Conservation (phyloP, 1,139 yeast genomes). For the Pneumocystis jirovecii region DNA sequence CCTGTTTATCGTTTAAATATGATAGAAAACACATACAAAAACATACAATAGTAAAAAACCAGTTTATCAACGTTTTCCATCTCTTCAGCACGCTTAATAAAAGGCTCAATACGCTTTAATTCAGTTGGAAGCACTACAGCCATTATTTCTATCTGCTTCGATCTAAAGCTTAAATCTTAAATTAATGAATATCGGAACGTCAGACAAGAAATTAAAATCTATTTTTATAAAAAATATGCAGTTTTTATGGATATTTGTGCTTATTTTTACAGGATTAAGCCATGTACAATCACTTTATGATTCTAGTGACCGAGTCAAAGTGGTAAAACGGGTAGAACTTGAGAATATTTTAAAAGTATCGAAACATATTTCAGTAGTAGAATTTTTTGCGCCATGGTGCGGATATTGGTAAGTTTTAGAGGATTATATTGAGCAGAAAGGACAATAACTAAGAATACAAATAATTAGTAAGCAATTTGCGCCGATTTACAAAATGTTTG, state of each 20-base stretch:
- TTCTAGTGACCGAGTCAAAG: not conserved
- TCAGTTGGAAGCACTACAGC: constrained; percentile 15
- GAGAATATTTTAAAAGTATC: constrained; percentile 50
- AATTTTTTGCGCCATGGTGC: constrained; percentile 98
- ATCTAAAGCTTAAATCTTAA: not conserved
- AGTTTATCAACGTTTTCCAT: constrained; percentile 36
- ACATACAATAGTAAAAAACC: constrained; percentile 37
- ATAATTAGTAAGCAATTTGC: constrained; percentile 65
- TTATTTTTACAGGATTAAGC: not conserved
- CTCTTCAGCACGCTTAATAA: constrained; percentile 38
- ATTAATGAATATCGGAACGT: not conserved
- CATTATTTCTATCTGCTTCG: not conserved
- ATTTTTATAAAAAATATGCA: not conserved
- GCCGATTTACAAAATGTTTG: constrained; percentile 78
- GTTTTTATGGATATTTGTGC: not conserved
- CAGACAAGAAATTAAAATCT: not conserved
- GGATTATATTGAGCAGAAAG: not conserved
- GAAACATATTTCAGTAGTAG: constrained; percentile 71
- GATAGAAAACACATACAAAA: constrained; percentile 17
- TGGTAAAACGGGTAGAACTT: constrained; percentile 38
- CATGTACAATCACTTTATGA: not conserved
- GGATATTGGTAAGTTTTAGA: constrained; percentile 43
- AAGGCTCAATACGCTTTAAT: constrained; percentile 29
- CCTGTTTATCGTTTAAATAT: not conserved
- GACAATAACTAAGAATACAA: not conserved